phyloP scores from a whole-genome alignment of 2,329 filamentous ascomycete species.

The Fusarium siculi region DNA sequence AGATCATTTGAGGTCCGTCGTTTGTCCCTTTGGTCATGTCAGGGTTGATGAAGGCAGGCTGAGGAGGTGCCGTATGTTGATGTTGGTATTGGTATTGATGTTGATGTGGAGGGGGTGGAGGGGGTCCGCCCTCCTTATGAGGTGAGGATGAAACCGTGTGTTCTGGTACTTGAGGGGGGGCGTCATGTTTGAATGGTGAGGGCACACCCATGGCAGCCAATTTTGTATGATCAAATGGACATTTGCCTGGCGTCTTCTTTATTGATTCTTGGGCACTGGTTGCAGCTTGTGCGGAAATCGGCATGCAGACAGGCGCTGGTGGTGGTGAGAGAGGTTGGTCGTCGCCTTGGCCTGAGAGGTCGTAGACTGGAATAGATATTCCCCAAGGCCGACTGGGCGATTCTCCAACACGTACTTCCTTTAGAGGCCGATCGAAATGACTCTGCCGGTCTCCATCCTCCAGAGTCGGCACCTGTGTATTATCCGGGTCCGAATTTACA shows the following conservation, averaged over 20 bases:
- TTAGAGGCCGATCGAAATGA: conserved; percentile 85
- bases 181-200: conserved; percentile 24
- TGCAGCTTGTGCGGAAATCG: conserved; percentile 46
- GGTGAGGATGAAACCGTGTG: conserved; percentile 31
- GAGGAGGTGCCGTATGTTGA: conserved; percentile 39
- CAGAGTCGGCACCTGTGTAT: conserved; percentile 44
- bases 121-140: conserved; percentile 35
- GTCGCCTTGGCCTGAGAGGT: conserved; percentile 51
- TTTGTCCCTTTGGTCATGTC: conserved; percentile 47
- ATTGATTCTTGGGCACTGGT: conserved; percentile 41
- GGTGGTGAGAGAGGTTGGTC: conserved; percentile 65
- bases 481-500: conserved; percentile 55
- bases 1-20: conserved; percentile 76
- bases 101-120: conserved; percentile 14
- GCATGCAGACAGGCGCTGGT: conserved; percentile 66
- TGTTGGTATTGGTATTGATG: conserved; percentile 11
- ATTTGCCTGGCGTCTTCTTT: conserved; percentile 58
- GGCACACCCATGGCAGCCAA: conserved; percentile 49
- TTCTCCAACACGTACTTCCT: conserved; percentile 92
- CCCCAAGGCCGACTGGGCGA: conserved; percentile 95
- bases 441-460: conserved; percentile 70
- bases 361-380: conserved; percentile 78
- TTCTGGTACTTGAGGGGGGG: conserved; percentile 21
- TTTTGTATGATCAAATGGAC: conserved; percentile 67
- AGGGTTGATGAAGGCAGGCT: conserved; percentile 65